Evolutionary conservation across 257 asterid species (phyloP).

Genomic region (Anisodus tanguticus): DNA sequence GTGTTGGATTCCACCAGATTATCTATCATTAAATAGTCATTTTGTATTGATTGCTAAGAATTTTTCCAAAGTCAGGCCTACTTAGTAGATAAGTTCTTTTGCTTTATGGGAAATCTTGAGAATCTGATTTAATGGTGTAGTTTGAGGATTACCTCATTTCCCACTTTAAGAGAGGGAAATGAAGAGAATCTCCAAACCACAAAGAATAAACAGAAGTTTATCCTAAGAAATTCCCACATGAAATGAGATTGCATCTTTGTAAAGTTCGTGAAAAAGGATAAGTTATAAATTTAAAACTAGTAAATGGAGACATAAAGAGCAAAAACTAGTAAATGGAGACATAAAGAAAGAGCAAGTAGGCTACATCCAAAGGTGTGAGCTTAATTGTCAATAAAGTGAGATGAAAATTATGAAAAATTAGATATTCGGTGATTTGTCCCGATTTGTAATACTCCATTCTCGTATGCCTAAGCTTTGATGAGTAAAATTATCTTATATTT

Average conservation of each 20-base stretch:
- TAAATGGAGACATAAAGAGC: not conserved
- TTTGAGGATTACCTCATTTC: constrained; percentile 35
- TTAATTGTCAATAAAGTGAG: not conserved
- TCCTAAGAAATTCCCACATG: constrained; percentile 34
- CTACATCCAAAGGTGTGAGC: not conserved
- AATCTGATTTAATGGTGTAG: constrained; percentile 37
- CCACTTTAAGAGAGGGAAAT: constrained; percentile 33
- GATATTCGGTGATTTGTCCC: not conserved
- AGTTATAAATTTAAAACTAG: not conserved
- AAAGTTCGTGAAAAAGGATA: constrained; percentile 3
- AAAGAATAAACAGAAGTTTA: constrained; percentile 18
- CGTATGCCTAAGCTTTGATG: too few relatives aligned
- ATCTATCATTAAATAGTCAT: not conserved
- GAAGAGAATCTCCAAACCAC: constrained; percentile 26
- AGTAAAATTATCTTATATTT: not conserved
- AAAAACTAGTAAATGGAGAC: constrained; percentile 6
- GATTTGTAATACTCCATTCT: too few relatives aligned
- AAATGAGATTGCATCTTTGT: constrained; percentile 24
- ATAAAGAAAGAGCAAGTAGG: not conserved
- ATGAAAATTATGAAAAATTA: not conserved
- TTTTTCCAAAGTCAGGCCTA: not conserved
- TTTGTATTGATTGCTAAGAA: not conserved
- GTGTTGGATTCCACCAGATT: constrained; percentile 25
- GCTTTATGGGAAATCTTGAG: constrained; percentile 36
- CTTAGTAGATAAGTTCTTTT: constrained; percentile 23